Evolutionary conservation across 768 basidiomycete species (phyloP).

Genomic region (Lanmaoa pseudosensibilis): DNA sequence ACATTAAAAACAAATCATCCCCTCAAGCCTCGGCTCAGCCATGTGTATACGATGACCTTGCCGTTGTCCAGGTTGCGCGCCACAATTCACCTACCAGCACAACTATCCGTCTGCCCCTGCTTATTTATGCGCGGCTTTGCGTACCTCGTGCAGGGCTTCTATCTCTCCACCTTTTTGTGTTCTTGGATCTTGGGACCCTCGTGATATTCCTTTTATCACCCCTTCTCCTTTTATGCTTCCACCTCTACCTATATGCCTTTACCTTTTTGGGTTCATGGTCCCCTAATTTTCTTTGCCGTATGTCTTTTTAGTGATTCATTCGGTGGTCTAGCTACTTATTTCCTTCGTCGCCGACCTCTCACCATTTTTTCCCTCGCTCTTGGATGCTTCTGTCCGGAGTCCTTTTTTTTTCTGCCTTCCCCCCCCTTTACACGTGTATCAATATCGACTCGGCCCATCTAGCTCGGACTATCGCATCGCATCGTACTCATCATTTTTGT

Average conservation of each 20-base stretch:
- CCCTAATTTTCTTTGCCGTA: constrained; percentile 18
- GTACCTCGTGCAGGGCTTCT: constrained; percentile 24
- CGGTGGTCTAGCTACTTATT: constrained; percentile 21
- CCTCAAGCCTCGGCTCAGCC: constrained; percentile 28
- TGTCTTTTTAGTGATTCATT: constrained; percentile 32
- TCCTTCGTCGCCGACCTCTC: constrained; percentile 8
- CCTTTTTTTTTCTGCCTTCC: background rate
- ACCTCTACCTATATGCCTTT: constrained; percentile 17
- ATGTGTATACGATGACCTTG: constrained; percentile 33
- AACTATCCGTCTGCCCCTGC: constrained; percentile 26
- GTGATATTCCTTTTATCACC: constrained; percentile 25
- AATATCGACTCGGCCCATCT: constrained; percentile 32
- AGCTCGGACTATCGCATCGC: constrained; percentile 34
- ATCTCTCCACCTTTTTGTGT: constrained; percentile 35
- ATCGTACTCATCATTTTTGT: constrained; percentile 32
- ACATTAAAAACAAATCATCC: constrained; percentile 29
- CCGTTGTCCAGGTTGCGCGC: constrained; percentile 26
- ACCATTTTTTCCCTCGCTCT: background rate
- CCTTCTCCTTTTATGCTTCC: constrained; percentile 15
- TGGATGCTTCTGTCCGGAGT: background rate
- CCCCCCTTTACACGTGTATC: constrained; percentile 26
- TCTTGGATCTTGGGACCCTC: constrained; percentile 43
- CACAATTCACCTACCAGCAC: constrained; percentile 20
- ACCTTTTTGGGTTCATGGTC: constrained; percentile 23
- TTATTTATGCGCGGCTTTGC: constrained; percentile 35